Evolutionary conservation across 2,329 filamentous ascomycete species (phyloP), one percentile per base, ranked within the genome.

Genomic region (Tolypocladium ovalisporum): DNA sequence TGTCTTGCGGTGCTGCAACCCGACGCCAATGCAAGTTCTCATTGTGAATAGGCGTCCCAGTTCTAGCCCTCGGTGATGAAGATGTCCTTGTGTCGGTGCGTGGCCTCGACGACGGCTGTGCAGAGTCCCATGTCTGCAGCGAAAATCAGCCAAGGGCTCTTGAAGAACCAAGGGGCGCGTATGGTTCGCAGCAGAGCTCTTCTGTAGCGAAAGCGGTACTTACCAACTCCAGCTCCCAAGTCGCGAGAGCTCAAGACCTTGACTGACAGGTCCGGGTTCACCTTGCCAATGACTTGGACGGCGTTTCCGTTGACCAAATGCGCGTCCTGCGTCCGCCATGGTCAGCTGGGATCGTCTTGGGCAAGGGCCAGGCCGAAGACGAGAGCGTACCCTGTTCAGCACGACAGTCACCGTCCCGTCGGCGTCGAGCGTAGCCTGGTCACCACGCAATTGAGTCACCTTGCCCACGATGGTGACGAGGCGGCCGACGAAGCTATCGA

Each of bases 381-480:
- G 15, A 13, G 3, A 34, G 62, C 80, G 60, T 75, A 91, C 88
- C 54, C 86, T 79, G 68, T 89, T 91, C 62, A 97, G 71, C 22
- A 87, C 75, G 2, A 90, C 78, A 0, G 85, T 89, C 32, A 97
- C 82, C 27, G 84, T 81, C 0, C 93, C 93, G 32, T 85, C 87
- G 7, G 90, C 87, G 58, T 96, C 90, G 35, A 97, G 81, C 7
- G 85, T 84, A 0, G 91, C 93, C 54, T 83, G 81, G 55, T 94
- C 89, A 63, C 92, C 92, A 55, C 86, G 86, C 29, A 97, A 79
- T 66, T 94, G 86, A 4, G 83, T 82, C 52, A 97, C 91, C 66
- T 88, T 91, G 66, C 94, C 94, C 6, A 96, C 80, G 57, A 97
- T 79, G 65, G 91, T 91, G 61, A 97, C 89, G 61, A 88, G 89